Conservation (phyloP, 306 rosid species). For the Prunus davidiana region DNA sequence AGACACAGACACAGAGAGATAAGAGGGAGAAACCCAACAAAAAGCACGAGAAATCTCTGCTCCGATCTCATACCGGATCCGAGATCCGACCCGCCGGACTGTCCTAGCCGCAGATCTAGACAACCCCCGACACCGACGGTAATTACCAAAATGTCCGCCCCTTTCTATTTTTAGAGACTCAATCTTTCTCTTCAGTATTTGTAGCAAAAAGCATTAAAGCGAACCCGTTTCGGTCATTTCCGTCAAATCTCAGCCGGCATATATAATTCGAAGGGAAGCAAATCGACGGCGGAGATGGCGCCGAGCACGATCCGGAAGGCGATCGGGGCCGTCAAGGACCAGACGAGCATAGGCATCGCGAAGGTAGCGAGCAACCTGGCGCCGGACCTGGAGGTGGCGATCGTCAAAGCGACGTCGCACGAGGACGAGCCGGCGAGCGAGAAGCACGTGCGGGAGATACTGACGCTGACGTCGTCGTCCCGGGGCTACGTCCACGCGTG, state of each 20-base stretch:
- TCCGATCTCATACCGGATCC: constrained; percentile 13
- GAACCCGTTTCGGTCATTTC: constrained; percentile 1
- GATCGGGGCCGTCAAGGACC: constrained; percentile 97
- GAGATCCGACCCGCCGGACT: constrained; percentile 15
- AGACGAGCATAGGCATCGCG: constrained; percentile 96
- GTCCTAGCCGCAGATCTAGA: constrained; percentile 42
- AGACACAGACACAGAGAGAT: neutral
- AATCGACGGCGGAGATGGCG: constrained; percentile 52
- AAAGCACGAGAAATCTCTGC: neutral
- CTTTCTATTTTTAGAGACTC: constrained; percentile 16
- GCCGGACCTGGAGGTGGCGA: constrained; percentile 94
- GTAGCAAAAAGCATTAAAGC: neutral
- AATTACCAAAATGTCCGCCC: neutral
- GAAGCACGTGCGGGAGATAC: constrained; percentile 75
- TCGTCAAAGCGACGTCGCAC: constrained; percentile 91
- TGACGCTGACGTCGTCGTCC: constrained; percentile 66
- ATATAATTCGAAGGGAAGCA: constrained; percentile 1
- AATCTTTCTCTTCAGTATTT: neutral
- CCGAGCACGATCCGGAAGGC: constrained; percentile 95
- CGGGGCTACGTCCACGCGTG: constrained; percentile 79
- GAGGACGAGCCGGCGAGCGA: constrained; percentile 93
- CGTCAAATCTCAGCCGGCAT: neutral
- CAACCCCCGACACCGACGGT: constrained; percentile 13
- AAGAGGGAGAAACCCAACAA: neutral
- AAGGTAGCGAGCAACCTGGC: constrained; percentile 92